These are phyloP conservation scores for Antrodiella citrinella DNA, from an alignment of 768 basidiomycete species.

Conservation along the genomic window DNA sequence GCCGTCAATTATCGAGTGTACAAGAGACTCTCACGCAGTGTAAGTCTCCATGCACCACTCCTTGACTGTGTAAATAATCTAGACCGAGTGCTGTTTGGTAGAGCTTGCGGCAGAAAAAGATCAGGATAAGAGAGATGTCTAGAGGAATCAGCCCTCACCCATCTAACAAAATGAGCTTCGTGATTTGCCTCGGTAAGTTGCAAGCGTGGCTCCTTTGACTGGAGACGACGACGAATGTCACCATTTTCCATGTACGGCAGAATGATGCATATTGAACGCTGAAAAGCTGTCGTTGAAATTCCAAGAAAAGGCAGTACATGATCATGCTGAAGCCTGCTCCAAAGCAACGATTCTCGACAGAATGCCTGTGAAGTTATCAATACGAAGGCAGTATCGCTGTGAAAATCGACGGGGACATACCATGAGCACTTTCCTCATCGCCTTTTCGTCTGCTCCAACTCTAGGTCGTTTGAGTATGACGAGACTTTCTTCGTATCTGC, in stretches of 20 bases:
- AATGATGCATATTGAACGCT: neutral
- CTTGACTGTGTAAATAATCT: constrained; percentile 3
- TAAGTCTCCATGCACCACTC: constrained; percentile 5
- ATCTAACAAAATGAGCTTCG: neutral
- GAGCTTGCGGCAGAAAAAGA: neutral
- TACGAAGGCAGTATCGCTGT: too few species aligned
- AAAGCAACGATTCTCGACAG: neutral
- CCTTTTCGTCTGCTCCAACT: too few species aligned
- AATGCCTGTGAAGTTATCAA: neutral
- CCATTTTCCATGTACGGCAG: neutral
- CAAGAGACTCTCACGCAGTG: neutral
- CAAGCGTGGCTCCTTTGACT: neutral
- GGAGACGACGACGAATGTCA: neutral
- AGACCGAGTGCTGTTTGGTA: constrained; percentile 1
- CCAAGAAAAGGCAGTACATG: neutral
- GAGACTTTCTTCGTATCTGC: neutral
- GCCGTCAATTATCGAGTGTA: too few species aligned
- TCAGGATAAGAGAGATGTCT: too few species aligned
- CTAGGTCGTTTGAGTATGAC: neutral
- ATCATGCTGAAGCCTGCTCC: neutral
- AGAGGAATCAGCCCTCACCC: neutral
- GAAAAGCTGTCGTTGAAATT: neutral
- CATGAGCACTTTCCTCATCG: too few species aligned
- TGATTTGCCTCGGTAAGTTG: neutral
- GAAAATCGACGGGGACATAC: too few species aligned